Evolutionary conservation across 2,329 filamentous ascomycete species (phyloP).

Genomic region (Fusarium graminum): DNA sequence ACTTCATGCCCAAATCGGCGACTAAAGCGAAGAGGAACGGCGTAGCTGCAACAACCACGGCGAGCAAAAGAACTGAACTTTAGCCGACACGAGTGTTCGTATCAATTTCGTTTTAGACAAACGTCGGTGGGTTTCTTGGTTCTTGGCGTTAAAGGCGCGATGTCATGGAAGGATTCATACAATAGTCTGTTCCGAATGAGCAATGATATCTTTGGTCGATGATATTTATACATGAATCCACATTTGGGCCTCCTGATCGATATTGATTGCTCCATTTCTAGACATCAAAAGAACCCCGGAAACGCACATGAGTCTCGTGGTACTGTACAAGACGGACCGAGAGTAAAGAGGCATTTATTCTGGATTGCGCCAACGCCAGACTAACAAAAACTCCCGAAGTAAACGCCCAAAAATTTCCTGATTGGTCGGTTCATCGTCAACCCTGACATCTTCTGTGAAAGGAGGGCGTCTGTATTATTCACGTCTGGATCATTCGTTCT

Average conservation of each 20-base stretch:
- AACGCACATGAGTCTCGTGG: constrained; percentile 15
- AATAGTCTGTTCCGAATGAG: constrained; percentile 20
- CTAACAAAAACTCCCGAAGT: constrained; percentile 44
- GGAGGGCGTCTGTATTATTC: constrained; percentile 19
- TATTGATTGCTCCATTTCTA: background rate
- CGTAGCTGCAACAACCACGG: constrained; percentile 39
- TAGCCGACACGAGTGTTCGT: constrained; percentile 36
- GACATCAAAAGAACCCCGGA: constrained; percentile 8
- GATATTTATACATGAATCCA: constrained; percentile 2
- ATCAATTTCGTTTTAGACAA: constrained; percentile 24
- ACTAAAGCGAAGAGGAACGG: constrained; percentile 47
- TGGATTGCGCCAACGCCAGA: constrained; percentile 28
- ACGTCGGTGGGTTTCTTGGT: constrained; percentile 36
- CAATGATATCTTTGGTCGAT: constrained; percentile 9
- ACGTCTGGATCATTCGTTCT: constrained; percentile 23
- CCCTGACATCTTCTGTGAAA: constrained; percentile 26
- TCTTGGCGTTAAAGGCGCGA: constrained; percentile 42
- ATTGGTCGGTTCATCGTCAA: constrained; percentile 35
- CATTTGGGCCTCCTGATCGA: background rate
- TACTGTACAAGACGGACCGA: constrained; percentile 38
- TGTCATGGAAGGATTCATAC: constrained; percentile 37
- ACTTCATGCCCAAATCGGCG: constrained; percentile 52
- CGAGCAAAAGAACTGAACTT: constrained; percentile 53
- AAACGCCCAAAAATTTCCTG: constrained; percentile 47
- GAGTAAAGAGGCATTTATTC: constrained; percentile 40